Evolutionary conservation across 179 eudicot species (phyloP).

Genomic region (Heliamphora pulchella): DNA sequence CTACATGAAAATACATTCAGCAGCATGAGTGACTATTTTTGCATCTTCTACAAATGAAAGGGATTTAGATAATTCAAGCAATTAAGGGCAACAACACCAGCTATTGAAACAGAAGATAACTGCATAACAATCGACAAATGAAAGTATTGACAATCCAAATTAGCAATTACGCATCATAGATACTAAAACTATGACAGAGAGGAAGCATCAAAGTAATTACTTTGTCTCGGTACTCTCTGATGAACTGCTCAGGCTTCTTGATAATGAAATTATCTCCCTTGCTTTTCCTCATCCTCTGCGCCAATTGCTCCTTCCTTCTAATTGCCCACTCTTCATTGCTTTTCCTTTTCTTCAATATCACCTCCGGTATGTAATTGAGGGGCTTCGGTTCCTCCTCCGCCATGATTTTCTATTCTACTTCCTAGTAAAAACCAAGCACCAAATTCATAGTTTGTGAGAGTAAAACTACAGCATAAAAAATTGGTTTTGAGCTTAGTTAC

Average conservation of each 20-base stretch:
- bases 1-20: background rate
- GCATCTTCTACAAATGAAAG: too few species aligned
- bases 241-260: conserved; percentile 72
- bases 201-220: conserved; percentile 26
- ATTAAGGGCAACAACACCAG: background rate
- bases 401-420: conserved; percentile 30
- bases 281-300: conserved; percentile 35
- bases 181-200: background rate
- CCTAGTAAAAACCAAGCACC: background rate
- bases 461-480: background rate
- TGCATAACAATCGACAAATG: background rate
- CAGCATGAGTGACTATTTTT: background rate
- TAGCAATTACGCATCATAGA: background rate
- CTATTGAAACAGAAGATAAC: background rate
- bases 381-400: conserved; percentile 43
- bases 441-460: background rate
- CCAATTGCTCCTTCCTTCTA: conserved; percentile 46
- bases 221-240: conserved; percentile 51
- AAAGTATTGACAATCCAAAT: background rate
- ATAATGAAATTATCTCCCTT: conserved; percentile 41
- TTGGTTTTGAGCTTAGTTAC: background rate
- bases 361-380: conserved; percentile 35
- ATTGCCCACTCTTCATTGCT: conserved; percentile 86
- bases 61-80: background rate
- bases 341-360: conserved; percentile 71